Evolutionary conservation across 306 rosid species (phyloP), one percentile per base, ranked within the genome.

Genomic region (Trichosanthes cucumerina): DNA sequence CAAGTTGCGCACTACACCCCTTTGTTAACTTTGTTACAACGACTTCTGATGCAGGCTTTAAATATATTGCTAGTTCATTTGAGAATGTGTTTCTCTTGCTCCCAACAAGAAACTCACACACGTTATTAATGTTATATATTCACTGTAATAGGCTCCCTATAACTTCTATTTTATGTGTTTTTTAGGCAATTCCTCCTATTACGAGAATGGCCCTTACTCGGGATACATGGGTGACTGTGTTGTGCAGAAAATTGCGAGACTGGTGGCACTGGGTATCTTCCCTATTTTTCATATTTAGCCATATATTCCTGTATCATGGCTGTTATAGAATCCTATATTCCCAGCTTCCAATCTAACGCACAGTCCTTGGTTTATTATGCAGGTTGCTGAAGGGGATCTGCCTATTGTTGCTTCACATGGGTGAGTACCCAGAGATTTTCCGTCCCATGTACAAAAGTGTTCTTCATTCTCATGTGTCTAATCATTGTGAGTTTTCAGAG

Each of bases 261-360:
- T 96, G 99, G 99, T 96, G 99, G 99, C 96, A 88, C 82, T 96
- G 99, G 99, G 99, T 96, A 93, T 86, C n/a, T 77, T 56, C 33
- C 72, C 74, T 62, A 50, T 77, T 70, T 77, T 75, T 75, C 76
- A 78, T 34, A 66, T 80, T 79, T 77, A 54, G 52, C 81, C 81
- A 66, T 80, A 50, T 85, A 75, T 82, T 69, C 63, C 75, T 58
- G 11, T 79, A 76, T 56, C 64, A 28, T 80, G 43, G 49, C 59
- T 52, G 18, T 44, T 31, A 43, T 28, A 38, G 38, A 59, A 31
- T 78, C 59, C 28, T 24, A 77, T 76, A 73, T 74, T 81, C 66
- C 79, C 85, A 21, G 70, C 82, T 77, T 75, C 74, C 19, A 79
- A 63, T 84, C 70, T 59, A 16, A 60, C 16, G 1, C 23, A 18